These are phyloP conservation scores for Candida neerlandica DNA, from an alignment of 1,139 yeast genomes.

Conservation along the genomic window DNA sequence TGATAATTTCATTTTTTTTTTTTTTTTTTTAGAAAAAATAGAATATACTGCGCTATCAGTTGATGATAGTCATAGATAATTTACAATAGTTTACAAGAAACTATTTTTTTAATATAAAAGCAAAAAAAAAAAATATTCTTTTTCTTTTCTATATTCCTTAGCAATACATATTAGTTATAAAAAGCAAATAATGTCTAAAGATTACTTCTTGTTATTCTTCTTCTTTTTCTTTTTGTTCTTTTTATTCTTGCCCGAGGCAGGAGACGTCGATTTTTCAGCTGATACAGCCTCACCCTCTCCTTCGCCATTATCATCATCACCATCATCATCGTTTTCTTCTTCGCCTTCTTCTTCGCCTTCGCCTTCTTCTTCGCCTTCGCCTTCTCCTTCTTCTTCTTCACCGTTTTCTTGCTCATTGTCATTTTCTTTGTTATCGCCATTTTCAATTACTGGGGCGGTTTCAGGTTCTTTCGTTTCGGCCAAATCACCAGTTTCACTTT, in stretches of 20 bases:
- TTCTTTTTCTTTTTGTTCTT: conserved; percentile 21
- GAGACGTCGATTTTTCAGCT: neutral
- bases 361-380: conserved; percentile 10
- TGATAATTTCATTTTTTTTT: neutral
- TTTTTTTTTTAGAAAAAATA: neutral
- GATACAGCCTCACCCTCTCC: conserved; percentile 23
- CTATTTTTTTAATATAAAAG: neutral
- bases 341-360: conserved; percentile 9
- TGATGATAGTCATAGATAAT: too few relatives aligned
- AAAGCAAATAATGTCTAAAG: neutral
- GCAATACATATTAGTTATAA: too few relatives aligned
- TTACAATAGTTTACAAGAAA: too few relatives aligned
- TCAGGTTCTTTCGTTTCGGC: conserved; percentile 10
- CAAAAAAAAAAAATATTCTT: too few relatives aligned
- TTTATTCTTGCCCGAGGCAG: conserved; percentile 11
- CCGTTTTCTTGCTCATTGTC: conserved; percentile 9
- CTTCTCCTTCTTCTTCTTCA: conserved; percentile 11
- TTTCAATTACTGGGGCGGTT: neutral
- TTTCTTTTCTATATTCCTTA: too few relatives aligned
- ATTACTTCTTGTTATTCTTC: conserved; percentile 12
- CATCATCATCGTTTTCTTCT: neutral
- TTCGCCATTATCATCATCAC: conserved; percentile 6
- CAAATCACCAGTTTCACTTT: conserved; percentile 11
- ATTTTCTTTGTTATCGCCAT: neutral
- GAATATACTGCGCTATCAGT: conserved; percentile 1